Evolutionary conservation across 2,329 filamentous ascomycete genomes (phyloP).

Genomic region (Fusarium dlaminii): DNA sequence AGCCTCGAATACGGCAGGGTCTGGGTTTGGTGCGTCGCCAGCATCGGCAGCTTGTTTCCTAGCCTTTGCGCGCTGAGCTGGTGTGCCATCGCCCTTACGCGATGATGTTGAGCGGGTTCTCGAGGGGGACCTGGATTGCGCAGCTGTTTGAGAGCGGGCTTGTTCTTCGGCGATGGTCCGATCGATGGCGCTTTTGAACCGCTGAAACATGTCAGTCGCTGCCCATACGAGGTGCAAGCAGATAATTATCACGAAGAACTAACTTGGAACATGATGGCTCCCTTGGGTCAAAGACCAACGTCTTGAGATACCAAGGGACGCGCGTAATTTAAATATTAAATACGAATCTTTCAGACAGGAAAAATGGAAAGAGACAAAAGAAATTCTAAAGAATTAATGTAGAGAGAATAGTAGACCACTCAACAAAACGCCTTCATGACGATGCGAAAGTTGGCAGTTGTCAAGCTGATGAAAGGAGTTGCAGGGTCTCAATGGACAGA

Average conservation of each 20-base stretch:
- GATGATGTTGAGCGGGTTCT: conserved; percentile 51
- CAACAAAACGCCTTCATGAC: conserved; percentile 30
- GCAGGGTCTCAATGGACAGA: conserved; percentile 32
- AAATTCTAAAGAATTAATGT: not conserved
- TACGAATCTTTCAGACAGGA: not conserved
- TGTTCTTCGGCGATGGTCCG: conserved; percentile 91
- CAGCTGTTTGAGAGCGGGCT: conserved; percentile 72
- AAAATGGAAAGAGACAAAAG: not conserved
- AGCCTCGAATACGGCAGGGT: conserved; percentile 87
- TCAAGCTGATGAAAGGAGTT: conserved; percentile 34
- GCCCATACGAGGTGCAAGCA: not conserved
- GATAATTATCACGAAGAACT: conserved; percentile 14
- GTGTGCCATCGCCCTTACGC: conserved; percentile 52
- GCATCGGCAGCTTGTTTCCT: conserved; percentile 52
- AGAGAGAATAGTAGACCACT: not conserved
- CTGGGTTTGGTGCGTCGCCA: conserved; percentile 66
- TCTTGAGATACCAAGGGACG: conserved; percentile 33
- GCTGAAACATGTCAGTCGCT: conserved; percentile 57
- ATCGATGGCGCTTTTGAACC: conserved; percentile 86
- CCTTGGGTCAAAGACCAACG: conserved; percentile 32
- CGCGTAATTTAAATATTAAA: conserved; percentile 6
- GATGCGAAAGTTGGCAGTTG: conserved; percentile 8
- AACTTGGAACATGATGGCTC: conserved; percentile 47
- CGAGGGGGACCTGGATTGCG: conserved; percentile 56
- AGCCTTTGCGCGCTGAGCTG: conserved; percentile 46